These are phyloP conservation scores for Zarea fungicola DNA, from an alignment of 2,329 filamentous ascomycete species.

Conservation along the genomic window DNA sequence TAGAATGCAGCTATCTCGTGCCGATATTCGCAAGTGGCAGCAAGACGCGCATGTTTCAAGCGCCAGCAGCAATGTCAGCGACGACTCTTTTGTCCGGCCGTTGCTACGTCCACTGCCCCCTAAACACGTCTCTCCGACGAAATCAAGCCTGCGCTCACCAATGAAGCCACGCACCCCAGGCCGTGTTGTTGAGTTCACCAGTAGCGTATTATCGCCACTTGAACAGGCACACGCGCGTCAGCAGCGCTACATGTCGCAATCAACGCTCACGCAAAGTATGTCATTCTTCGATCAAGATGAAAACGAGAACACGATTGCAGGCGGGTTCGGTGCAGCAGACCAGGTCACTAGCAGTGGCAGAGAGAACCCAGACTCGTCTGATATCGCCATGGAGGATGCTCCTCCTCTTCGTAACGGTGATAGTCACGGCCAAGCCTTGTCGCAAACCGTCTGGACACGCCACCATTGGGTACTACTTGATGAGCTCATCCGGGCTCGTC, in stretches of 20 bases:
- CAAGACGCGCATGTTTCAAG: constrained; percentile 31
- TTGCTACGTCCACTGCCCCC: constrained; percentile 45
- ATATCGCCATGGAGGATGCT: constrained; percentile 24
- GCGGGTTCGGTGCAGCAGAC: background rate
- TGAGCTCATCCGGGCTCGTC: constrained; percentile 45
- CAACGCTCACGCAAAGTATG: constrained; percentile 16
- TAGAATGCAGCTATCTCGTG: constrained; percentile 36
- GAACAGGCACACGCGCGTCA: constrained; percentile 34
- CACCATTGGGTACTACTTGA: constrained; percentile 51
- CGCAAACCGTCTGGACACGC: constrained; percentile 42
- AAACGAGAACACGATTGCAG: background rate
- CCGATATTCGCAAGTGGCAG: constrained; percentile 38
- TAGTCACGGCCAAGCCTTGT: constrained; percentile 23
- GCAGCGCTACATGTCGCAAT: constrained; percentile 25
- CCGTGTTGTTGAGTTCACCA: constrained; percentile 53
- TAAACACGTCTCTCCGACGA: constrained; percentile 48
- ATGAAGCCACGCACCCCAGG: constrained; percentile 54
- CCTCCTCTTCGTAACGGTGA: constrained; percentile 19
- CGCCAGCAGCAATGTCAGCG: constrained; percentile 25
- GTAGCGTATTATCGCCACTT: constrained; percentile 42
- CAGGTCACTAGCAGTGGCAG: constrained; percentile 22
- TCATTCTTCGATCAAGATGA: constrained; percentile 13
- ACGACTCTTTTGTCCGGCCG: constrained; percentile 32
- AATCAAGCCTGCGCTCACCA: constrained; percentile 53
- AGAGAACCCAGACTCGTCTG: constrained; percentile 27